Percentiles rank a stretch among this genome's conserved stretches.
Evolutionary conservation across 2,329 filamentous ascomycete genomes (phyloP).

Genomic region (Monilinia laxa): DNA sequence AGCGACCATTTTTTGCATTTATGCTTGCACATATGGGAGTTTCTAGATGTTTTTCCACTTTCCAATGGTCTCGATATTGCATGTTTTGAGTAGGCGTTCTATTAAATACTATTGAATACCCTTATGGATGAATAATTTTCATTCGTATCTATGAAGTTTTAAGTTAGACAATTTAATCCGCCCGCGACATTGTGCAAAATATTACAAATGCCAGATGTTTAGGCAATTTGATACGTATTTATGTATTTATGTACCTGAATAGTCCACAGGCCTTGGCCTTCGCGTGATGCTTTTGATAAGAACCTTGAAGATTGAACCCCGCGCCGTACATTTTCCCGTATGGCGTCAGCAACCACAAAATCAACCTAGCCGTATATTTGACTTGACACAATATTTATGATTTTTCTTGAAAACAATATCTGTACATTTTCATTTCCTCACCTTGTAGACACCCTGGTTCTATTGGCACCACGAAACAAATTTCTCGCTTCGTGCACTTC

Average conservation of each 20-base stretch:
- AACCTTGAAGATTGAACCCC: conserved; percentile 11
- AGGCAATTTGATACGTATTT: background rate
- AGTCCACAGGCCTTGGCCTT: background rate
- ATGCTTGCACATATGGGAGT: conserved; percentile 24
- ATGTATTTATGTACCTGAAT: background rate
- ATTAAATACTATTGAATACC: conserved; percentile 24
- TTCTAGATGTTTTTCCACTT: conserved; percentile 12
- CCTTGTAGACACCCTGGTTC: background rate
- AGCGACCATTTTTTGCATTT: conserved; percentile 16
- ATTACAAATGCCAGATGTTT: background rate
- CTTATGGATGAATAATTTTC: conserved; percentile 7
- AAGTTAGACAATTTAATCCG: background rate
- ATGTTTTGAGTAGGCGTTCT: conserved; percentile 23
- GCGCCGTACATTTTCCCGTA: conserved; percentile 2
- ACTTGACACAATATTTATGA: conserved; percentile 3
- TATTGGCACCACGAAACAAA: background rate
- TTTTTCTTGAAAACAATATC: background rate
- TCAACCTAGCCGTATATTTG: background rate
- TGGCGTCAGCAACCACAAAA: conserved; percentile 12
- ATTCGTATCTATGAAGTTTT: conserved; percentile 7
- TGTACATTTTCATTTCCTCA: background rate
- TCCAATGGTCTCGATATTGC: conserved; percentile 18
- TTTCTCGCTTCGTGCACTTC: conserved; percentile 7
- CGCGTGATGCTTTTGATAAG: conserved; percentile 19
- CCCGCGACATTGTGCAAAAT: background rate